These are phyloP conservation scores for Solioccasus polychromus DNA, from an alignment of 768 basidiomycete species.

Conservation along the genomic window DNA sequence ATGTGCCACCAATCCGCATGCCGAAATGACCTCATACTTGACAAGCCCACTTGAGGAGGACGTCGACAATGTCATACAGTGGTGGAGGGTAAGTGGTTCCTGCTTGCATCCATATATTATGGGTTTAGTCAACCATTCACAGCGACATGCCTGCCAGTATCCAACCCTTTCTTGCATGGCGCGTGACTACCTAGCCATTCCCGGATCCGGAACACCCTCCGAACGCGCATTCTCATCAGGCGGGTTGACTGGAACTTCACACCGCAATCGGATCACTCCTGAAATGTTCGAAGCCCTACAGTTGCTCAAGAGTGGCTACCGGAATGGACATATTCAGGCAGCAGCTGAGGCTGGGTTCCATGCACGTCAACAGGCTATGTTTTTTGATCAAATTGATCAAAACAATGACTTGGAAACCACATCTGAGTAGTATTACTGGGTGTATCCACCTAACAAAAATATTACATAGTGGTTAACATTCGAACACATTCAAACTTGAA, in stretches of 20 bases:
- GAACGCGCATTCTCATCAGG: constrained; percentile 29
- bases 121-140: not conserved
- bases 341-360: constrained; percentile 9
- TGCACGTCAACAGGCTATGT: not conserved
- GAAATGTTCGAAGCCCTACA: constrained; percentile 28
- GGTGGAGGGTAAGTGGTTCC: constrained; percentile 7
- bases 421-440: not conserved
- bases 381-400: not conserved
- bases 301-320: constrained; percentile 29
- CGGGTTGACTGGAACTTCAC: constrained; percentile 21
- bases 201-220: constrained; percentile 24
- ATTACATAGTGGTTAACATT: not conserved
- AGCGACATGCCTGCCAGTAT: constrained; percentile 18
- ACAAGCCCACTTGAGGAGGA: constrained; percentile 1
- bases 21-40: not conserved
- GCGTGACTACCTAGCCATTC: constrained; percentile 20
- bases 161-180: constrained; percentile 13
- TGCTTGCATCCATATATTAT: not conserved
- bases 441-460: not conserved
- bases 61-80: not conserved
- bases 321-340: constrained; percentile 26
- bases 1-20: not conserved
- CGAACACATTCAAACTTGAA: not conserved
- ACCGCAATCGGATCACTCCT: constrained; percentile 19
- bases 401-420: not conserved